Evolutionary conservation across 2,329 filamentous ascomycete genomes (phyloP), one percentile per base, ranked within the genome.

Genomic region (Trichocomaceae sp.): DNA sequence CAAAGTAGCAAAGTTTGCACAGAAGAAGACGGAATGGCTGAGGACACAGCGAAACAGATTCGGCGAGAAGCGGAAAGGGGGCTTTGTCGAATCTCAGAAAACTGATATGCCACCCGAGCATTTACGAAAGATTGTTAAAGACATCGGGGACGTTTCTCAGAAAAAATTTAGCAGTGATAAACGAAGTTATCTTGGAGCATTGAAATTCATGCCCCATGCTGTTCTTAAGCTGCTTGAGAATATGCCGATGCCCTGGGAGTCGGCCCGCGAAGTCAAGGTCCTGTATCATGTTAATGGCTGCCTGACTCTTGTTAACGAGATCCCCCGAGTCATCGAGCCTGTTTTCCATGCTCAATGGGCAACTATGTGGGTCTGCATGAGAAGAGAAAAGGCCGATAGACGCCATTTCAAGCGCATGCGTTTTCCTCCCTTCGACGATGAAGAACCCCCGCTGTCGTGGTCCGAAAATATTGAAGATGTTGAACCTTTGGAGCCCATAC

Each of bases 221-320:
- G 93, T 99, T 10, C 76, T 99, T 75, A 99, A 99, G 77, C 80
- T 99, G 22, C 74, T 99, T 55, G 93, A 99, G 77, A 99, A 99
- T 66, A 99, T 99, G 93, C 93, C 93, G 3, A 99, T 99, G 93
- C 93, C 93, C 0, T 99, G 93, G 93, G 93, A 99, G 75, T 93
- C 90, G 55, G 85, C 90, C 23, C 84, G 91, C 59, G 93, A 99
- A 67, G 95, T 99, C 59, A 97, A 97, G 75, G 93, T 99, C 26
- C 79, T 99, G 12, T 99, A 99, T 71, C 93, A 99, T 68, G 91
- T 97, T 65, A 99, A 99, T 66, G 93, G 93, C 29, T 99, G 95
- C 67, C 74, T 99, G 73, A 99, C 93, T 1, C 76, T 99, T 54
- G 95, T 99, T 65, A 99, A 99, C 70, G 93, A 99, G 76, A 90